These are phyloP conservation scores for Stagonosporopsis chrysanthemi DNA, from an alignment of 2,329 filamentous ascomycete species.

Conservation along the genomic window DNA sequence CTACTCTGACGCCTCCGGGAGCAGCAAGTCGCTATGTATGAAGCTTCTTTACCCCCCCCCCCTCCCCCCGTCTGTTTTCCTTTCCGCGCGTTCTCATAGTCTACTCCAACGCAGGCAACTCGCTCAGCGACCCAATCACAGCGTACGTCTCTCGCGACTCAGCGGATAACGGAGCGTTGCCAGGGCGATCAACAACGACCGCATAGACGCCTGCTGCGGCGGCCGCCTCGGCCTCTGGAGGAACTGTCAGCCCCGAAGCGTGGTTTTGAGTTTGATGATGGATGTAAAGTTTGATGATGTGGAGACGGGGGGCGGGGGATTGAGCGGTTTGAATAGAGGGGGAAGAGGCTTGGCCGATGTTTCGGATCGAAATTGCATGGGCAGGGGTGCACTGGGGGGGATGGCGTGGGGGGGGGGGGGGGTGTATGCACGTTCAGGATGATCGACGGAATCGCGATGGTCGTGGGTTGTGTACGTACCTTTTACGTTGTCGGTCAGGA, in stretches of 20 bases:
- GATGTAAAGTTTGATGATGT: conserved; percentile 4
- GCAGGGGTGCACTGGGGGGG: background rate
- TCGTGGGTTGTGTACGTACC: conserved; percentile 45
- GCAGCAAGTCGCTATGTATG: too few relatives aligned
- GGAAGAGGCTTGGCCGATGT: conserved; percentile 18
- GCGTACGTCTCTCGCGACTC: conserved; percentile 31
- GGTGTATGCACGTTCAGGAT: background rate
- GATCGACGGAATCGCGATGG: conserved; percentile 17
- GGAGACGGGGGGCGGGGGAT: conserved; percentile 16
- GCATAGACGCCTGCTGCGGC: conserved; percentile 52
- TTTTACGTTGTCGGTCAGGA: conserved; percentile 80
- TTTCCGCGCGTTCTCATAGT: too few relatives aligned
- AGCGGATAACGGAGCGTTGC: conserved; percentile 67
- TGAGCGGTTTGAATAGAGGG: conserved; percentile 9
- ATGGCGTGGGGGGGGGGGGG: conserved; percentile 7
- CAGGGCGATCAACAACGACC: conserved; percentile 65
- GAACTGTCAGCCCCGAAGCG: conserved; percentile 25
- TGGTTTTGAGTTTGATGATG: conserved; percentile 7
- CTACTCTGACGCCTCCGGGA: too few relatives aligned
- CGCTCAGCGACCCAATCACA: conserved; percentile 45
- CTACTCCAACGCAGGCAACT: conserved; percentile 40
- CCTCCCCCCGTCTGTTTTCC: too few relatives aligned
- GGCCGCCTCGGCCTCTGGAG: conserved; percentile 55
- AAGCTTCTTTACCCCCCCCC: too few relatives aligned
- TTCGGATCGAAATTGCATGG: conserved; percentile 12